Evolutionary conservation across 257 asterid genomes (phyloP).

Genomic region (Jasminum sambac): DNA sequence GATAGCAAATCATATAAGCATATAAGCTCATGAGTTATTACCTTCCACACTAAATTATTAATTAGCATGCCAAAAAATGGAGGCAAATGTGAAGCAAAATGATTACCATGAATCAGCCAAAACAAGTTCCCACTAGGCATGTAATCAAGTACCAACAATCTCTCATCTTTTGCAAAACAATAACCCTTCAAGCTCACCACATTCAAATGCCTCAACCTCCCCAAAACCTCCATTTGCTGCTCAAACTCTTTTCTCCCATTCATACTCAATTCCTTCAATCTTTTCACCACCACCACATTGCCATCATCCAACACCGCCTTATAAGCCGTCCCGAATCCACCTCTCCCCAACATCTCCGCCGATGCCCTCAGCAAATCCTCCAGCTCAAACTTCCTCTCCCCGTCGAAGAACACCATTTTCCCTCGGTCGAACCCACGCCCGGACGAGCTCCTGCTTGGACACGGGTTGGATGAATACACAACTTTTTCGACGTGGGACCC

Average conservation of each 20-base stretch:
- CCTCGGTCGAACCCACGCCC: slow-evolving; percentile 57
- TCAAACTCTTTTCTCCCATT: slow-evolving; percentile 75
- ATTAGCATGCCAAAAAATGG: background rate
- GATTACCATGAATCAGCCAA: slow-evolving; percentile 93
- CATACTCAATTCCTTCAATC: slow-evolving; percentile 66
- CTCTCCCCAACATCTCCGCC: slow-evolving; percentile 93
- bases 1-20: no score
- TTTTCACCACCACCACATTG: slow-evolving; percentile 76
- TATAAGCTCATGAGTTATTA: background rate
- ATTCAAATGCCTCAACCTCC: slow-evolving; percentile 72
- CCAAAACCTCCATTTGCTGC: slow-evolving; percentile 84
- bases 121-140: slow-evolving; percentile 83
- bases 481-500: slow-evolving; percentile 47
- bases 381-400: slow-evolving; percentile 75
- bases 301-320: slow-evolving; percentile 88
- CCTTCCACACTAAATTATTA: background rate
- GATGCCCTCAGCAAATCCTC: slow-evolving; percentile 90
- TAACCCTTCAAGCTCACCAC: slow-evolving; percentile 78
- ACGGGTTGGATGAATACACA: slow-evolving; percentile 76
- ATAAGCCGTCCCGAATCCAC: slow-evolving; percentile 84
- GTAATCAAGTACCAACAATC: slow-evolving; percentile 71
- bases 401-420: slow-evolving; percentile 71
- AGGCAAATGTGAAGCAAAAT: background rate
- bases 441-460: slow-evolving; percentile 42
- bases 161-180: slow-evolving; percentile 83